phyloP scores from a whole-genome alignment of 805 yeast genomes.

The Suhomyces faveliae region DNA sequence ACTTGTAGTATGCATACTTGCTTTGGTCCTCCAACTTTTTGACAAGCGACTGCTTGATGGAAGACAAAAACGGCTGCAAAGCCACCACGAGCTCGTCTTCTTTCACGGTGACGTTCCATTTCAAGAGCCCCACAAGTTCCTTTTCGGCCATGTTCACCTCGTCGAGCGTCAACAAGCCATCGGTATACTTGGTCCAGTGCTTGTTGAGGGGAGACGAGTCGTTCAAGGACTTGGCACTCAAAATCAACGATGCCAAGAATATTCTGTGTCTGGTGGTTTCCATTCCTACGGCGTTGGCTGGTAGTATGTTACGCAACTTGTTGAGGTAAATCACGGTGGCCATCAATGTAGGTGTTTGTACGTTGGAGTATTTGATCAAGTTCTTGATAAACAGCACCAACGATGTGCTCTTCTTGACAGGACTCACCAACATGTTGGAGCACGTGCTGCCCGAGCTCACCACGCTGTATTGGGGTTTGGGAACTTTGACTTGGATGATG shows the following conservation, averaged over 20 bases:
- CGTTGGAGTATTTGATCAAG: conserved; percentile 78
- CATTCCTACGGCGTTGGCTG: conserved; percentile 87
- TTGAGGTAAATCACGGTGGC: conserved; percentile 81
- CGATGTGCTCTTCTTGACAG: conserved; percentile 22
- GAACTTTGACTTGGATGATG: conserved; percentile 46
- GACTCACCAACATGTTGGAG: conserved; percentile 21
- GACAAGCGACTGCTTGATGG: conserved; percentile 58
- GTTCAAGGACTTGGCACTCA: conserved; percentile 90
- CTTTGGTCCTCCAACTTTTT: conserved; percentile 26
- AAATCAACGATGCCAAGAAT: conserved; percentile 80
- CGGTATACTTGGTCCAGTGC: conserved; percentile 94
- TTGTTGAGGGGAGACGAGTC: conserved; percentile 94
- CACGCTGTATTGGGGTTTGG: conserved; percentile 28
- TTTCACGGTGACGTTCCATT: conserved; percentile 78
- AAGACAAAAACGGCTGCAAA: conserved; percentile 70
- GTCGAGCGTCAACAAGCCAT: conserved; percentile 69
- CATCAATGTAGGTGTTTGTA: conserved; percentile 94
- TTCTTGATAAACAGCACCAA: conserved; percentile 66
- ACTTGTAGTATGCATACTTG: conserved; percentile 29
- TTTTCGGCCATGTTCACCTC: conserved; percentile 92
- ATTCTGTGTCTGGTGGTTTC: conserved; percentile 91
- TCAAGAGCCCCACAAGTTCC: conserved; percentile 75
- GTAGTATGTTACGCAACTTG: conserved; percentile 72
- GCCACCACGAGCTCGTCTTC: conserved; percentile 68
- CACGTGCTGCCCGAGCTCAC: conserved; percentile 26